A percentile compares a stretch with the other conserved stretches of the same genome.
Conservation (phyloP, 1,284 basidiomycete species). For the Austropuccinia psidii region DNA sequence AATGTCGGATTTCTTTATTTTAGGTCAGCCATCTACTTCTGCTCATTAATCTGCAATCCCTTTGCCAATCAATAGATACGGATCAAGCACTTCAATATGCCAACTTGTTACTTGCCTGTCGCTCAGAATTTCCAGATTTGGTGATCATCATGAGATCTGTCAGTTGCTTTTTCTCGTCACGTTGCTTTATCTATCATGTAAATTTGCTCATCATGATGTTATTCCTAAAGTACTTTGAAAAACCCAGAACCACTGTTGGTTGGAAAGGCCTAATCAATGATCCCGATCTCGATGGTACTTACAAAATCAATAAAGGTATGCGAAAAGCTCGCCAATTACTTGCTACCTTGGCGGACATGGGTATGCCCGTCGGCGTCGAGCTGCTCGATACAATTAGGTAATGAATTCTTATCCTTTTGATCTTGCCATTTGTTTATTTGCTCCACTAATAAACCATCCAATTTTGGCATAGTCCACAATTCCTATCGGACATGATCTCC, state of each 20-base stretch:
- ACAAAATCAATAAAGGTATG: constrained; percentile 93
- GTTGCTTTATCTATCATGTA: constrained; percentile 36
- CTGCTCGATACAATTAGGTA: constrained; percentile 56
- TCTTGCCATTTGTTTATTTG: constrained; percentile 40
- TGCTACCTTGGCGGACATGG: constrained; percentile 74
- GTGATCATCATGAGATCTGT: constrained; percentile 82
- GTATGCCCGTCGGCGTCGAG: constrained; percentile 78
- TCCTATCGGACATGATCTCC: constrained; percentile 86
- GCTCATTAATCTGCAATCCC: background rate
- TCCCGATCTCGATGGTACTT: constrained; percentile 68
- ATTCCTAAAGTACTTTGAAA: constrained; percentile 53
- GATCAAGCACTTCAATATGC: constrained; percentile 88
- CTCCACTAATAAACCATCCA: constrained; percentile 53
- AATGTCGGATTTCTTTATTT: background rate
- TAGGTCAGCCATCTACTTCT: background rate
- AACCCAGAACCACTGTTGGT: constrained; percentile 85
- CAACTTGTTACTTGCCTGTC: constrained; percentile 58
- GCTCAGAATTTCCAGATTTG: constrained; percentile 63
- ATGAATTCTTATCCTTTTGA: background rate
- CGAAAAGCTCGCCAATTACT: constrained; percentile 81
- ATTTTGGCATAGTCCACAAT: constrained; percentile 74
- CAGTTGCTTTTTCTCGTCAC: background rate
- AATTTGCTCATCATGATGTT: constrained; percentile 38
- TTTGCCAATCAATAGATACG: constrained; percentile 51
- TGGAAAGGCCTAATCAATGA: constrained; percentile 99